Evolutionary conservation across 2,329 filamentous ascomycete species (phyloP), one percentile per base, ranked within the genome.

Genomic region (Anisogramma anomala): DNA sequence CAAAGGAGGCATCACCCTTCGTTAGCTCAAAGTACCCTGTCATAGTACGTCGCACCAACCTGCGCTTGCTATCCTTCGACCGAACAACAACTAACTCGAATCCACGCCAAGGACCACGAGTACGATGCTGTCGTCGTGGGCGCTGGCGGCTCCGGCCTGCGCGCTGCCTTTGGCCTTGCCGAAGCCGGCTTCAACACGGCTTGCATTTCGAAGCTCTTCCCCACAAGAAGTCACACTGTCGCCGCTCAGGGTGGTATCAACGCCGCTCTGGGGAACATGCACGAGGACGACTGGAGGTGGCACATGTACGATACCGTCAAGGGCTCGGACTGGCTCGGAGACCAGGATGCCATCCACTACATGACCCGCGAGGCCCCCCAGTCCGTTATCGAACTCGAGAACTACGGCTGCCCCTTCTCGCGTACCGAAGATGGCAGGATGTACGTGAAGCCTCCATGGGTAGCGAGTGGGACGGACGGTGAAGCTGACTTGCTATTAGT

Each of bases 221-320:
- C 84, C 36, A 91, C 84, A 39, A 73, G 84, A 71, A 82, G 75
- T 61, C 84, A 91, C 65, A 91, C 84, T 7, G 84, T 91, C 54
- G 84, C 84, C 44, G 78, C 78, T 30, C 78, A 82, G 64, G 84
- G 84, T 59, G 84, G 84, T 58, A 89, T 91, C 71, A 91, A 91
- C 62, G 84, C 84, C 42, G 84, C 84, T 38, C 72, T 91, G 42
- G 84, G 84, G 58, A 94, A 94, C 70, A 95, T 95, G 88, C 87
- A 94, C 73, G 78, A 89, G 71, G 88, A 95, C 58, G 87, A 95
- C 69, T 95, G 88, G 88, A 80, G 87, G 72, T 95, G 88, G 88
- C 88, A 95, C 69, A 95, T 95, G 88, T 95, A 95, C 72, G 88
- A 95, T 64, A 95, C 88, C 32, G 88, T 95, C 61, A 95, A 95